phyloP scores from a whole-genome alignment of 2,329 filamentous ascomycete species.

The Alternaria hordeiaustralica region DNA sequence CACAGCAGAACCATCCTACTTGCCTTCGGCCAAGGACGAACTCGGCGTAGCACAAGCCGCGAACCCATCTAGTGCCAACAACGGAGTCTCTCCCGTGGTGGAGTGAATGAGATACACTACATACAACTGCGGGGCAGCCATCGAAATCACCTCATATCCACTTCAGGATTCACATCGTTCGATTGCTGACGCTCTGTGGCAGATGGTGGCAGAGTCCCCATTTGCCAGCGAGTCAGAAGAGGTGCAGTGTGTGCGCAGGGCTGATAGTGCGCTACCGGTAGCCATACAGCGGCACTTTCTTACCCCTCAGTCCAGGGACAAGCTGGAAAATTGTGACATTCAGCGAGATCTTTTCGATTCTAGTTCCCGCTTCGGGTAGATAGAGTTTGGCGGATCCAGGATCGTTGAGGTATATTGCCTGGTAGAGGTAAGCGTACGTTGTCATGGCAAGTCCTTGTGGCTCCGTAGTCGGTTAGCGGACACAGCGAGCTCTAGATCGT shows the following conservation, averaged over 20 bases:
- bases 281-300: slow-evolving; percentile 1
- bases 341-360: slow-evolving; percentile 38
- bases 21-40: slow-evolving; percentile 21
- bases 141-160: slow-evolving; percentile 22
- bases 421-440: slow-evolving; percentile 11
- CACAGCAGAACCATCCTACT: slow-evolving; percentile 27
- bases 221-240: slow-evolving; percentile 7
- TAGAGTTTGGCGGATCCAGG: slow-evolving; percentile 35
- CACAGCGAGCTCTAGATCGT: slow-evolving; percentile 24
- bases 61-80: slow-evolving; percentile 20
- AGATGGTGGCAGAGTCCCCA: background rate
- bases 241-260: background rate
- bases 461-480: slow-evolving; percentile 15
- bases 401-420: slow-evolving; percentile 26
- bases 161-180: slow-evolving; percentile 13
- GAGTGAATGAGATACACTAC: slow-evolving; percentile 11
- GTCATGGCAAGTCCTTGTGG: slow-evolving; percentile 21
- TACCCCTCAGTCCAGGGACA: slow-evolving; percentile 4
- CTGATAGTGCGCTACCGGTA: slow-evolving; percentile 2
- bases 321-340: slow-evolving; percentile 24
- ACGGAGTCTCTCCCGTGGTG: slow-evolving; percentile 25
- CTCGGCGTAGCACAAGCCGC: slow-evolving; percentile 24
- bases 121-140: slow-evolving; percentile 23
- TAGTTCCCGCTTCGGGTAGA: slow-evolving; percentile 45
- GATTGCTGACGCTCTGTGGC: slow-evolving; percentile 3